phyloP scores from a whole-genome alignment of 1,284 basidiomycete species.

The Polyporus tsugae region DNA sequence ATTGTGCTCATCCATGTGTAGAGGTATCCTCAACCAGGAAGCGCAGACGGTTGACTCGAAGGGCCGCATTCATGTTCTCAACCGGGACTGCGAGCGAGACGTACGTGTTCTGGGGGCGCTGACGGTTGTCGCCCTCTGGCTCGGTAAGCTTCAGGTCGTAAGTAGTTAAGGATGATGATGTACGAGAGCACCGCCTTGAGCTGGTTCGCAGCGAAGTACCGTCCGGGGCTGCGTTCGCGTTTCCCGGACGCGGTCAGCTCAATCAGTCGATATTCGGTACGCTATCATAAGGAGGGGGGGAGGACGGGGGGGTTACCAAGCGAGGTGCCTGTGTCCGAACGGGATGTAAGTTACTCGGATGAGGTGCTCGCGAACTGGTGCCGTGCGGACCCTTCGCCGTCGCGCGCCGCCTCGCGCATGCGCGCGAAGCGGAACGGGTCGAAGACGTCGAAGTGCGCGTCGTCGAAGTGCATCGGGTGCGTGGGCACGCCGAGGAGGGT shows the following conservation, averaged over 20 bases:
- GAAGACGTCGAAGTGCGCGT: constrained; percentile 42
- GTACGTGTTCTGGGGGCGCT: neutral
- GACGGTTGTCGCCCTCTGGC: neutral
- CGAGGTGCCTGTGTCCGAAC: constrained; percentile 42
- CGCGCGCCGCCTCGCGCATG: constrained; percentile 25
- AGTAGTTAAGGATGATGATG: constrained; percentile 27
- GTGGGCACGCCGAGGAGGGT: constrained; percentile 50
- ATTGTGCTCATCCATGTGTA: constrained; percentile 20
- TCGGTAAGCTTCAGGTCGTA: constrained; percentile 28
- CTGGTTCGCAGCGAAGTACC: constrained; percentile 31
- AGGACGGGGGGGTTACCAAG: constrained; percentile 41
- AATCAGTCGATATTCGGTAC: too few species aligned
- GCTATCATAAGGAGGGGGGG: too few species aligned
- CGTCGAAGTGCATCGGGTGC: constrained; percentile 49
- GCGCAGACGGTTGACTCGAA: constrained; percentile 48
- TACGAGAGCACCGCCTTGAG: constrained; percentile 31
- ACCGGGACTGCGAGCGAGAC: constrained; percentile 34
- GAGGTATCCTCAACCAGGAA: constrained; percentile 55
- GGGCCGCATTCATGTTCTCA: constrained; percentile 52
- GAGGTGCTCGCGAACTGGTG: constrained; percentile 38
- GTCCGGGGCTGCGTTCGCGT: constrained; percentile 24
- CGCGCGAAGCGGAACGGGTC: constrained; percentile 45
- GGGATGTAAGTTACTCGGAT: constrained; percentile 36
- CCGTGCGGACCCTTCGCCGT: constrained; percentile 22
- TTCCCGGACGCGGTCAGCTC: too few species aligned